phyloP scores from a whole-genome alignment of 2,329 filamentous ascomycete species.

The Aureobasidium sp. region DNA sequence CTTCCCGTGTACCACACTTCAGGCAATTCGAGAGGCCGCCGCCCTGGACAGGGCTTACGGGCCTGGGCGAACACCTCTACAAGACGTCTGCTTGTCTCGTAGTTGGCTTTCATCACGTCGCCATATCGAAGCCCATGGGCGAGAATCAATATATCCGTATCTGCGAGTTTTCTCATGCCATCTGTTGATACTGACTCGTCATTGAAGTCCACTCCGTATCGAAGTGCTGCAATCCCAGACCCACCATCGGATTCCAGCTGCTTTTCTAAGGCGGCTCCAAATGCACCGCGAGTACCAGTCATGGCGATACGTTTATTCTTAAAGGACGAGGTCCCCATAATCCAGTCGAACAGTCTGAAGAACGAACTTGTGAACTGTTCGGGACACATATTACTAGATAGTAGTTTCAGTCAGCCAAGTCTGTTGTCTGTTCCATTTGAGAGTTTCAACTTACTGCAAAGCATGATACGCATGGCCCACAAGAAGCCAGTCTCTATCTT shows the following conservation, averaged over 20 bases:
- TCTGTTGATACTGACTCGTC: not conserved
- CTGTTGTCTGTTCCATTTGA: not conserved
- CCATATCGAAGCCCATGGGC: not conserved
- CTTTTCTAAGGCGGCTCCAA: not conserved
- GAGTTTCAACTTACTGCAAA: not conserved
- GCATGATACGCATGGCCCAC: not conserved
- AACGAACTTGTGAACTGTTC: not conserved
- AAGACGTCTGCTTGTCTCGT: not conserved
- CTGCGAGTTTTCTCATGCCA: not conserved
- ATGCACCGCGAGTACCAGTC: not conserved
- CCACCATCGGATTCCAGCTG: not conserved
- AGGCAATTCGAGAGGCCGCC: not conserved
- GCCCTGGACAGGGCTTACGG: not conserved
- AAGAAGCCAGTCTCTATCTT: not conserved
- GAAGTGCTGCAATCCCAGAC: not conserved
- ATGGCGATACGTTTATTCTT: not conserved
- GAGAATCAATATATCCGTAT: not conserved
- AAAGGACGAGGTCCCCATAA: not conserved
- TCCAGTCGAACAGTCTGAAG: not conserved
- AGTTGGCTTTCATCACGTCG: not conserved
- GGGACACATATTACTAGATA: not conserved
- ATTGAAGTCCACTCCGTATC: not conserved
- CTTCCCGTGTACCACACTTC: not conserved
- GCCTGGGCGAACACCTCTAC: not conserved
- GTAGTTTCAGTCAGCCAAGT: not conserved